Percentiles rank a stretch among this genome's conserved stretches.
phyloP scores from a whole-genome alignment of 306 rosid genomes.

The Heteromeles arbutifolia region DNA sequence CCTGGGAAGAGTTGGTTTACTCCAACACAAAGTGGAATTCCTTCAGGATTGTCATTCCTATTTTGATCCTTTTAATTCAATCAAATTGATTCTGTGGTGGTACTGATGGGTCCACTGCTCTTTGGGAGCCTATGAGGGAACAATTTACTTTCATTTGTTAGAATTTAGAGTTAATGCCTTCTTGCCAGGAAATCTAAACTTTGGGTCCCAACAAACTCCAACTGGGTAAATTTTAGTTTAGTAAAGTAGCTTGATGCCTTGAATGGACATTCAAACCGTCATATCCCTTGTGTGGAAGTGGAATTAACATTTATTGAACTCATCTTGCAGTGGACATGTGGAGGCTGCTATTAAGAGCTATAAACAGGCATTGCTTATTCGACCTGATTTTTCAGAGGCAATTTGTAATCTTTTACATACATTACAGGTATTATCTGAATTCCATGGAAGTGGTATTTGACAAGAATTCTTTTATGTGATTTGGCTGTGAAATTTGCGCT shows the following conservation, averaged over 20 bases:
- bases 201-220: neutral
- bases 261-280: neutral
- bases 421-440: constrained; percentile 54
- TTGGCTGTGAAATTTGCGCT: neutral
- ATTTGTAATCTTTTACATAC: constrained; percentile 97
- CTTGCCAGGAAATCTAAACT: neutral
- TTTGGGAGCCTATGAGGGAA: neutral
- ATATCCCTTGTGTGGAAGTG: neutral
- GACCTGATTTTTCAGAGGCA: constrained; percentile 95
- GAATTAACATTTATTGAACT: neutral
- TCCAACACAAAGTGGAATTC: neutral
- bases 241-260: neutral
- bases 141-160: neutral
- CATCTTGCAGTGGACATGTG: constrained; percentile 72
- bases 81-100: neutral
- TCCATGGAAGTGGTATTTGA: neutral
- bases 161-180: neutral
- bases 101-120: neutral
- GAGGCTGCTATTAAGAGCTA: constrained; percentile 91
- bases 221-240: neutral
- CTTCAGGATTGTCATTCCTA: neutral
- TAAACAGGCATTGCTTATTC: constrained; percentile 70
- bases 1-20: neutral
- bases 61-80: neutral
- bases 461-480: neutral